A percentile compares a stretch with the other conserved stretches of the same genome.
These are phyloP conservation scores for Boletus sp. DNA, from an alignment of 1,284 basidiomycete species.

Conservation along the genomic window DNA sequence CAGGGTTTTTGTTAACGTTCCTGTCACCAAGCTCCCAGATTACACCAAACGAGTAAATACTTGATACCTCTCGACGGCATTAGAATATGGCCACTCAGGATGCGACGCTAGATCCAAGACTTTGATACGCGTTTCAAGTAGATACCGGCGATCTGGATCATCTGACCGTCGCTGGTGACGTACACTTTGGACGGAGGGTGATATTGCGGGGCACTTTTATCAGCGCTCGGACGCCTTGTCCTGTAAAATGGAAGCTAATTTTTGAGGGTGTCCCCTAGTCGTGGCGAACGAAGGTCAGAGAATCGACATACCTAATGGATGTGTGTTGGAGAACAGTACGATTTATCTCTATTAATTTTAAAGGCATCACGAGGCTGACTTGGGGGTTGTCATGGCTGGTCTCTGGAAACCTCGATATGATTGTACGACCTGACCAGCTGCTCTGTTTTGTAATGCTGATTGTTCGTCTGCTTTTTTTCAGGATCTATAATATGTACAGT, in stretches of 20 bases:
- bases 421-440: conserved; percentile 38
- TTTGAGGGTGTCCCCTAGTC: conserved; percentile 31
- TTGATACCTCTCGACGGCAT: neutral
- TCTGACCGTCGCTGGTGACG: conserved; percentile 92
- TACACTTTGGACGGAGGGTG: conserved; percentile 90
- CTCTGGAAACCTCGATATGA: conserved; percentile 64
- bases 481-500: conserved; percentile 94
- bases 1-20: conserved; percentile 87
- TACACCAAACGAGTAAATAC: conserved; percentile 77
- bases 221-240: conserved; percentile 9
- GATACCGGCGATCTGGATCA: conserved; percentile 93
- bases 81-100: neutral
- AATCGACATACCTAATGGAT: conserved; percentile 93
- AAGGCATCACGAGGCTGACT: conserved; percentile 2
- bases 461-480: conserved; percentile 86
- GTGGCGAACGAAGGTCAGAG: conserved; percentile 91
- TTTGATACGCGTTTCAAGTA: conserved; percentile 97
- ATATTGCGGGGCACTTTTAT: conserved; percentile 84
- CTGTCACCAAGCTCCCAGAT: conserved; percentile 95
- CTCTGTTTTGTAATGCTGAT: conserved; percentile 8
- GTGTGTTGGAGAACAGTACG: conserved; percentile 85
- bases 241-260: neutral
- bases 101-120: conserved; percentile 64
- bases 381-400: conserved; percentile 41
- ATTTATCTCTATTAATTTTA: conserved; percentile 11